Evolutionary conservation across 306 rosid species (phyloP).

Genomic region (Trifolium dubium): DNA sequence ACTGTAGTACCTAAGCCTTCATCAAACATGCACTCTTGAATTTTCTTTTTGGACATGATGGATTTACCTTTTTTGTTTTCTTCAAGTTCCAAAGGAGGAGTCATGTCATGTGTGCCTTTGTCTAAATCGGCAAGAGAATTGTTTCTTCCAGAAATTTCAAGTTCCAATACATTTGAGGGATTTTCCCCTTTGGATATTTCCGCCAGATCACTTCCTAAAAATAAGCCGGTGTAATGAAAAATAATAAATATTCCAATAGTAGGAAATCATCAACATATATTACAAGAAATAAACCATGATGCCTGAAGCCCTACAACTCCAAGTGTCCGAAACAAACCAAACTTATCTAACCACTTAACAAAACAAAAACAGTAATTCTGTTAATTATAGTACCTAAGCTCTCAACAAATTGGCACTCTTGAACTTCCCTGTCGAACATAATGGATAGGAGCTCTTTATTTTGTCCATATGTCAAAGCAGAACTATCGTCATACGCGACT

Average conservation of each 20-base stretch:
- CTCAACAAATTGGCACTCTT: slow-evolving; percentile 40
- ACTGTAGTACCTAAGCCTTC: slow-evolving; percentile 45
- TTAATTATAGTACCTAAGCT: slow-evolving; percentile 47
- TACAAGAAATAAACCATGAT: slow-evolving; percentile 16
- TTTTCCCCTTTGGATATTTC: not conserved
- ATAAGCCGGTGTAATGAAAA: slow-evolving; percentile 34
- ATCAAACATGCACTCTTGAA: slow-evolving; percentile 38
- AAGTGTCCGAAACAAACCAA: not conserved
- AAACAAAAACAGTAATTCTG: slow-evolving; percentile 17
- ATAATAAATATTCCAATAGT: slow-evolving; percentile 18
- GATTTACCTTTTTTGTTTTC: slow-evolving; percentile 15
- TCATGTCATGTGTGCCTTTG: no score
- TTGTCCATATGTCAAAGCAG: slow-evolving; percentile 28
- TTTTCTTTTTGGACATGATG: slow-evolving; percentile 29
- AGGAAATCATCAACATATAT: slow-evolving; percentile 17
- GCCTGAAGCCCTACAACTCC: not conserved
- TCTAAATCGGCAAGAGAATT: not conserved
- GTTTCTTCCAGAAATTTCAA: slow-evolving; percentile 15
- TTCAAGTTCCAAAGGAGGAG: not conserved
- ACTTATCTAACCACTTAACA: not conserved
- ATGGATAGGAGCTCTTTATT: slow-evolving; percentile 20
- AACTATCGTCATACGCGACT: slow-evolving; percentile 23
- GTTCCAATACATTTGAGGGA: slow-evolving; percentile 40
- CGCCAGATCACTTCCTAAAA: slow-evolving; percentile 44
- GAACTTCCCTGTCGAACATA: slow-evolving; percentile 27